These are phyloP conservation scores for Phlyctochytrium arcticum DNA, from an alignment of 192 early-diverging fungal species.

Conservation along the genomic window DNA sequence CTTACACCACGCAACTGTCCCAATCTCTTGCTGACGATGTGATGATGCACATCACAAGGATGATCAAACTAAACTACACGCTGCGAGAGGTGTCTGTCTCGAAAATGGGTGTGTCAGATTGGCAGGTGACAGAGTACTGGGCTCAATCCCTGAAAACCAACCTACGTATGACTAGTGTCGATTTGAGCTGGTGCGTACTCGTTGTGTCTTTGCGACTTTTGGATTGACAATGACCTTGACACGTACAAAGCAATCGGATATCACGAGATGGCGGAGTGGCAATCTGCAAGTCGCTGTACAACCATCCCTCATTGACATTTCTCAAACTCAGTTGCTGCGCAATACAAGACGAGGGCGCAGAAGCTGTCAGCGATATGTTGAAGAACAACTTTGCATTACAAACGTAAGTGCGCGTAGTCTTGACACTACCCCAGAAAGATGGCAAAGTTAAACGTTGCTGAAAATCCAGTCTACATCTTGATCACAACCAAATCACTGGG, in stretches of 20 bases:
- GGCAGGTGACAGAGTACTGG: conserved; percentile 26
- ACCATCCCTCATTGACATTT: conserved; percentile 27
- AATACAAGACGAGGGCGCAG: conserved; percentile 50
- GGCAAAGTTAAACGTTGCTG: not conserved
- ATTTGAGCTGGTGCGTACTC: conserved; percentile 37
- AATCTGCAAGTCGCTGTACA: conserved; percentile 36
- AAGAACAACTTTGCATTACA: conserved; percentile 32
- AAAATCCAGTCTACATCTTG: conserved; percentile 36
- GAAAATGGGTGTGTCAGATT: conserved; percentile 45
- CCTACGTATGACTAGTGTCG: conserved; percentile 17
- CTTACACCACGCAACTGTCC: conserved; percentile 17
- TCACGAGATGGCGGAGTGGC: conserved; percentile 47
- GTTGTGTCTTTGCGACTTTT: not conserved
- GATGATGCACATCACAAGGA: conserved; percentile 33
- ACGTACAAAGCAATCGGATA: conserved; percentile 37
- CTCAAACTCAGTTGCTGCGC: conserved; percentile 44
- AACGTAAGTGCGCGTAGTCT: not conserved
- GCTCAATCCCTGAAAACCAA: conserved; percentile 30
- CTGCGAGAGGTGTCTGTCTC: conserved; percentile 20
- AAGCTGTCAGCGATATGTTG: conserved; percentile 37
- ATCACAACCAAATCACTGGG: conserved; percentile 45
- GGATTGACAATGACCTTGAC: not conserved
- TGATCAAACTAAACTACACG: conserved; percentile 31
- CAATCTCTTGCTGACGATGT: conserved; percentile 36
- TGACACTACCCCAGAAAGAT: not conserved